Conservation (phyloP, 1,284 basidiomycete genomes). For the Ceratobasidium sp. region DNA sequence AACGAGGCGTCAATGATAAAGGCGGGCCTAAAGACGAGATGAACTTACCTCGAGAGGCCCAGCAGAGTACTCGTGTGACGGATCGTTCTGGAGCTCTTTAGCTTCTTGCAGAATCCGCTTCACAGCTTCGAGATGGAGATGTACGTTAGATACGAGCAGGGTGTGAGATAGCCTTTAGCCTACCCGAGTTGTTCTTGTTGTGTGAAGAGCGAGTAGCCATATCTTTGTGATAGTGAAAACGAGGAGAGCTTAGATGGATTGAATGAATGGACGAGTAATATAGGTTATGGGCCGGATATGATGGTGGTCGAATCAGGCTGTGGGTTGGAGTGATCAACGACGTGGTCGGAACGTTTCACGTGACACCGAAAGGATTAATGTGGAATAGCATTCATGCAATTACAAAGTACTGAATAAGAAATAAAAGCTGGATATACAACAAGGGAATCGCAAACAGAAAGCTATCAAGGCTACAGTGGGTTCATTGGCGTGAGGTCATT, state of each 20-base stretch:
- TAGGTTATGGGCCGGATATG: neutral
- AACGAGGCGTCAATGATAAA: constrained; percentile 34
- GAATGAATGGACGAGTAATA: constrained; percentile 3
- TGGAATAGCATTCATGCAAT: constrained; percentile 8
- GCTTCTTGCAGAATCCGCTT: constrained; percentile 98
- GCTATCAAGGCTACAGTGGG: neutral
- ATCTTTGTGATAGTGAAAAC: no score
- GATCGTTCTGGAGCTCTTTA: constrained; percentile 83
- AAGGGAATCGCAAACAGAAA: neutral
- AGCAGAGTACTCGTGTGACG: constrained; percentile 83
- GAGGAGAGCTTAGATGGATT: neutral
- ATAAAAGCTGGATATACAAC: constrained; percentile 5
- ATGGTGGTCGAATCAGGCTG: constrained; percentile 33
- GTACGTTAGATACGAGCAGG: neutral
- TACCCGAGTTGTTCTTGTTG: constrained; percentile 88
- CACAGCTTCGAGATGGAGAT: constrained; percentile 65
- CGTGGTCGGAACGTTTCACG: constrained; percentile 38
- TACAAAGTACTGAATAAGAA: constrained; percentile 4
- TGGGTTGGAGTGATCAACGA: constrained; percentile 15
- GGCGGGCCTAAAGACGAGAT: constrained; percentile 10
- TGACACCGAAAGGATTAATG: no score
- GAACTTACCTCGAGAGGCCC: constrained; percentile 83
- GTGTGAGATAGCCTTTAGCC: constrained; percentile 45
- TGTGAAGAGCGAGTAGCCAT: constrained; percentile 56
- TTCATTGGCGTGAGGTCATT: constrained; percentile 8